Evolutionary conservation across 306 rosid genomes (phyloP), one percentile per base, ranked within the genome.

Genomic region (Ammopiptanthus mongolicus): DNA sequence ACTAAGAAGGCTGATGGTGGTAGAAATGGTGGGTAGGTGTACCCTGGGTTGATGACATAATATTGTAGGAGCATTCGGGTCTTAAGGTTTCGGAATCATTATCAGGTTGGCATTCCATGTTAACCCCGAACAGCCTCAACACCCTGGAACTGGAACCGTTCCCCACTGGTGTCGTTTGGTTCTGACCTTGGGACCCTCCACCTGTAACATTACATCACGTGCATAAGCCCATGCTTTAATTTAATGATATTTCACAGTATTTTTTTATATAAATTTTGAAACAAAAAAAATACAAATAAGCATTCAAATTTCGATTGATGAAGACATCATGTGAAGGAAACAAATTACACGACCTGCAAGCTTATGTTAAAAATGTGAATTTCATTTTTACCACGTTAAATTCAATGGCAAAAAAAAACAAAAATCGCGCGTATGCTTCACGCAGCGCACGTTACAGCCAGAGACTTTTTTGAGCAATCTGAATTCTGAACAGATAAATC

Each of bases 121-220:
- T 87, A 72, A 96, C 99, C 8, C 99, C 99, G 71, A 96, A 96
- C 33, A 96, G 81, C 91, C 99, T 88, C 63, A 95, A 78, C 42
- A 84, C 87, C 89, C 71, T 90, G 4, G 90, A 88, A 68, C 73
- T 53, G 3, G 88, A 84, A 78, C 62, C 67, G 78, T 52, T 93
- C 47, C 88, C 90, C 18, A 22, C 80, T 44, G 72, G 17, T 83
- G 82, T 71, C 76, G 70, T 84, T 78, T 81, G 85, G 15, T 44
- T 85, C 79, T 78, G 62, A 12, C 29, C 85, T 11, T 75, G 76
- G 37, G 83, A 65, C 77, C 89, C 95, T 87, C 81, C 76, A 60
- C 75, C 74, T 73, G 64, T 42, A 46, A 78, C 21, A 72, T 78
- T 58, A 34, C 76, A 79, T 75, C 83, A 84, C 85, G 89, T 88